Evolutionary conservation across 2,329 filamentous ascomycete genomes (phyloP), one percentile per base, ranked within the genome.

Genomic region (Coccinonectria pachysandricola): DNA sequence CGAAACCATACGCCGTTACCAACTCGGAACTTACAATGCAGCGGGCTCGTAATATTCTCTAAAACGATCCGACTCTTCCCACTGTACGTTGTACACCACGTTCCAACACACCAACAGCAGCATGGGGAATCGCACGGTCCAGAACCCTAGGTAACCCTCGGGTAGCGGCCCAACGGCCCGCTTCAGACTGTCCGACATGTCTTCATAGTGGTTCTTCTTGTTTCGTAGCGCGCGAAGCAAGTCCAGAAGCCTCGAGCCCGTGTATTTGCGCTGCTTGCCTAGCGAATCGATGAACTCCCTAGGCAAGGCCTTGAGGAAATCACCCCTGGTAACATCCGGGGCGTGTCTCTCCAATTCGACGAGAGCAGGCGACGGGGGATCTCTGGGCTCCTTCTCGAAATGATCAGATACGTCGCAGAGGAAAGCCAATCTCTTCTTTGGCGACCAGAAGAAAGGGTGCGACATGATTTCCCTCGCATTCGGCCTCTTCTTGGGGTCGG

Each of bases 171-270:
- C 86, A 0, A 94, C 82, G 15, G 55, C 52, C 34, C 61, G 62
- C 45, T 70, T 88, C 36, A 94, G 69, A 24, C 74, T 60, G 9
- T 87, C 81, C 6, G 82, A 71, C 83, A 98, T 88, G 52, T 98
- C 91, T 48, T 94, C 87, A 52, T 95, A 98, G 50, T 98, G 91
- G 39, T 96, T 94, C 45, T 82, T 83, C 70, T 98, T 98, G 58
- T 98, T 98, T 13, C 91, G 69, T 30, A 98, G 62, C 2, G 88
- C 91, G 2, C 91, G 72, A 12, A 98, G 60, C 12, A 98, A 65
- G 55, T 98, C 91, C 28, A 98, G 59, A 49, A 98, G 71, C 23
- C 75, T 72, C 2, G 73, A 70, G 1, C 87, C 87, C 0, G 81
- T 91, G 56, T 98, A 98, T 56, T 94, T 95, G 47, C 88, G 74